phyloP scores from a whole-genome alignment of 2,329 filamentous ascomycete species.

The Mycocentrospora acerina region DNA sequence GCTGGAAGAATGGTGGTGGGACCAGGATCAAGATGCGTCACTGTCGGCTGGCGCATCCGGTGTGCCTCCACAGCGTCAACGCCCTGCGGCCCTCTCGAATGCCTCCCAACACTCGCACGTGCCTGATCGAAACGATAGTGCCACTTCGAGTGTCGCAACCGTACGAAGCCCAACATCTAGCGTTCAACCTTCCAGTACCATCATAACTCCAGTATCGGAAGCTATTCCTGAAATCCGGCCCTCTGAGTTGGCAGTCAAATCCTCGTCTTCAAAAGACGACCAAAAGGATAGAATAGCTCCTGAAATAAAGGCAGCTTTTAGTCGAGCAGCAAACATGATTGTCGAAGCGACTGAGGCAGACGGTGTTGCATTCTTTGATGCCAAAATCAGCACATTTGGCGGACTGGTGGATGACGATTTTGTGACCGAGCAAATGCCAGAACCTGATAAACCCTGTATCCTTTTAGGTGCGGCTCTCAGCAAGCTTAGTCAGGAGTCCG shows the following conservation, averaged over 20 bases:
- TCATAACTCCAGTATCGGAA: conserved; percentile 25
- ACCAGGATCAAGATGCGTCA: conserved; percentile 24
- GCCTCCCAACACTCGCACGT: conserved; percentile 15
- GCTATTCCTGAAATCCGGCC: conserved; percentile 14
- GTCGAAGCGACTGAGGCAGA: conserved; percentile 41
- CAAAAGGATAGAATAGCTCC: conserved; percentile 28
- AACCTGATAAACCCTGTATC: conserved; percentile 37
- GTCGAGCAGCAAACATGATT: conserved; percentile 42
- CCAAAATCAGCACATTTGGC: conserved; percentile 41
- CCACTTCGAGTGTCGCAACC: conserved; percentile 21
- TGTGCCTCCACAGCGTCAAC: conserved; percentile 19
- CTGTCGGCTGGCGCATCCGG: conserved; percentile 14
- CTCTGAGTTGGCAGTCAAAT: conserved; percentile 21
- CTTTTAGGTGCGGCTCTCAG: conserved; percentile 31
- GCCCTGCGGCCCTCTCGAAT: conserved; percentile 16
- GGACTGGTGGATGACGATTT: conserved; percentile 41
- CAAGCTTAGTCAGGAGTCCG: conserved; percentile 14
- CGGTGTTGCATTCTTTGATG: conserved; percentile 42
- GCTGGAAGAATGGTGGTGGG: conserved; percentile 36
- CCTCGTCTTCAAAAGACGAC: conserved; percentile 23
- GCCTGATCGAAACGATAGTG: conserved; percentile 19
- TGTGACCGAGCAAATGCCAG: conserved; percentile 28
- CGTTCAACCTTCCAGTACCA: conserved; percentile 17
- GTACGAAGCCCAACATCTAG: conserved; percentile 21
- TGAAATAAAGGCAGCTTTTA: conserved; percentile 37